These are phyloP conservation scores for Apiospora kogelbergensis DNA, from an alignment of 2,329 filamentous ascomycete genomes.

Conservation along the genomic window DNA sequence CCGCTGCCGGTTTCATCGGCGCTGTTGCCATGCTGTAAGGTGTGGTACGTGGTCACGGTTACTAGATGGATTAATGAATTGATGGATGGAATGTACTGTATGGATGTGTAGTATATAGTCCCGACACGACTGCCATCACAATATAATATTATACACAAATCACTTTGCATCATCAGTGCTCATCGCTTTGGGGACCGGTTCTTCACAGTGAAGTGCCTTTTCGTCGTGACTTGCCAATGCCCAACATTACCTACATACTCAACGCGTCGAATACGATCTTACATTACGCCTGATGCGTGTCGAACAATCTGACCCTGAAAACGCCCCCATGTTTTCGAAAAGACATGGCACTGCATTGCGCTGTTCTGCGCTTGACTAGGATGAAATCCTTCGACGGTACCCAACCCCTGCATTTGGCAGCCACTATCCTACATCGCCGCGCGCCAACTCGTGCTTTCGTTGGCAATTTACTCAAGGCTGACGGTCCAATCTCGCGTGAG, in stretches of 20 bases:
- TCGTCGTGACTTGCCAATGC: neutral
- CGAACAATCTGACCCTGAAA: too few species aligned
- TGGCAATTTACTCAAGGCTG: neutral
- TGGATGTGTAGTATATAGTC: neutral
- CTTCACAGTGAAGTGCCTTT: neutral
- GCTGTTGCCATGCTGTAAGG: conserved; percentile 6
- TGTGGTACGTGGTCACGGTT: neutral
- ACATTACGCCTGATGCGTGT: too few species aligned
- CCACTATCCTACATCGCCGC: too few species aligned
- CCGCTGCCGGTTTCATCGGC: neutral
- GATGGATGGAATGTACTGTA: neutral
- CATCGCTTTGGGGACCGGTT: neutral
- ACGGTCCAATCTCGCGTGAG: neutral
- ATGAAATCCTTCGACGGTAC: neutral
- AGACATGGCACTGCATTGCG: neutral
- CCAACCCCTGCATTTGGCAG: neutral
- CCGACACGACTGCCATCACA: neutral
- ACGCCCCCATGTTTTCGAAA: neutral
- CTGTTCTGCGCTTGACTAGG: neutral
- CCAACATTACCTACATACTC: neutral
- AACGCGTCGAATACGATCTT: too few species aligned
- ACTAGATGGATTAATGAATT: neutral
- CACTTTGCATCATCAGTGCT: neutral
- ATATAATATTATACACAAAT: neutral
- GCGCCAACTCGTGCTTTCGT: too few species aligned